Evolutionary conservation across 768 basidiomycete species (phyloP).

Genomic region (Kwoniella sp.): DNA sequence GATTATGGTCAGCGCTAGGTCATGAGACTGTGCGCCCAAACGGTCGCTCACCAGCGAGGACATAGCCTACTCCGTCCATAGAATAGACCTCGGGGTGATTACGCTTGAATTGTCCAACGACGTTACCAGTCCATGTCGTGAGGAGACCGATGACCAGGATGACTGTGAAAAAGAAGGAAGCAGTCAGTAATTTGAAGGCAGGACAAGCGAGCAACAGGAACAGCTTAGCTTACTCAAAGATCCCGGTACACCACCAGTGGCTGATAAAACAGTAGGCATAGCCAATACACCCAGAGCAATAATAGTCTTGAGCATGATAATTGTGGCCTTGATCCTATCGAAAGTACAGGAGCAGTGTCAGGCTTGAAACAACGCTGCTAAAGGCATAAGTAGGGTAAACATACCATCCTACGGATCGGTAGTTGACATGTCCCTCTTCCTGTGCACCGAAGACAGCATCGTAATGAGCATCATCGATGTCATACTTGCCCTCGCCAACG

Average conservation of each 20-base stretch:
- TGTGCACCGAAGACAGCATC: conserved; percentile 46
- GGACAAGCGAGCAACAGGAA: too few species aligned
- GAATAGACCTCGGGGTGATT: conserved; percentile 44
- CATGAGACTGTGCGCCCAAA: too few species aligned
- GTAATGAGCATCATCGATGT: conserved; percentile 20
- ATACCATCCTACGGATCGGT: conserved; percentile 43
- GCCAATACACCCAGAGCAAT: conserved; percentile 49
- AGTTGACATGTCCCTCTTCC: conserved; percentile 41
- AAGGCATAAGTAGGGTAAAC: neutral
- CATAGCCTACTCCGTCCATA: conserved; percentile 37
- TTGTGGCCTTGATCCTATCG: conserved; percentile 40
- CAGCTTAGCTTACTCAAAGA: conserved; percentile 34
- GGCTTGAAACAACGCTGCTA: neutral
- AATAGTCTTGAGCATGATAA: conserved; percentile 47
- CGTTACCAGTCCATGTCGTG: conserved; percentile 34
- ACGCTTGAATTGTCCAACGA: conserved; percentile 38
- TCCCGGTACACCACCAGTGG: conserved; percentile 43
- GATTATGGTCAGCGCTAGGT: too few species aligned
- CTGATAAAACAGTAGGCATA: conserved; percentile 40
- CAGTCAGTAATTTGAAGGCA: too few species aligned
- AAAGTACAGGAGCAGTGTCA: conserved; percentile 1
- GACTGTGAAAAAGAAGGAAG: too few species aligned
- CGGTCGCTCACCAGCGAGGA: conserved; percentile 21
- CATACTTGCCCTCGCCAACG: conserved; percentile 15
- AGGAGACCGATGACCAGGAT: conserved; percentile 30